A percentile compares a stretch with the other conserved stretches of the same genome.
Evolutionary conservation across 257 asterid species (phyloP).

Genomic region (Fraxinus pennsylvanica): DNA sequence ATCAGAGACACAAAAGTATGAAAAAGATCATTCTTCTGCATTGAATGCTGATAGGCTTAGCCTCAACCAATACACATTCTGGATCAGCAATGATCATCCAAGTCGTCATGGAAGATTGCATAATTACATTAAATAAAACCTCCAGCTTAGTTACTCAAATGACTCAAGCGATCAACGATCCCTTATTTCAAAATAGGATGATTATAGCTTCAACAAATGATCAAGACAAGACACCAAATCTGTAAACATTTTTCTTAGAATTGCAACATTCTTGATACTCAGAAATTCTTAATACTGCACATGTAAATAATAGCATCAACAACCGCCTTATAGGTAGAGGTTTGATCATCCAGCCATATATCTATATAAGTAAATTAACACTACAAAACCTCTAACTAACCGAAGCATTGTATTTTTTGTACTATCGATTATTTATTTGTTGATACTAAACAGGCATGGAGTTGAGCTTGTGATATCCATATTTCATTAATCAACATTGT

Average conservation of each 20-base stretch:
- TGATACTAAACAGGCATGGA: neutral
- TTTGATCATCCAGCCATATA: neutral
- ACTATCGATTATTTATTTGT: neutral
- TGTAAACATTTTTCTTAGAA: neutral
- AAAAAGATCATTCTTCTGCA: neutral
- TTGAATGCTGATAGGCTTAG: slow-evolving; percentile 10
- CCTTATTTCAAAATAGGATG: slow-evolving; percentile 3
- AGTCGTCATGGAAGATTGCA: neutral
- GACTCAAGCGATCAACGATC: neutral
- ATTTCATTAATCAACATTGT: neutral
- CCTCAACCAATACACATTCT: neutral
- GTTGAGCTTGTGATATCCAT: neutral
- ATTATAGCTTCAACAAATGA: neutral
- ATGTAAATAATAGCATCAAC: neutral
- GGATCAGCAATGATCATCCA: neutral
- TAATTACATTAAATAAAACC: neutral
- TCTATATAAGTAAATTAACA: neutral
- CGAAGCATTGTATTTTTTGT: too few species aligned
- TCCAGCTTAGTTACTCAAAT: neutral
- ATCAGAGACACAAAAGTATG: neutral
- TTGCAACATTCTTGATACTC: neutral
- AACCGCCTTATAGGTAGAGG: neutral
- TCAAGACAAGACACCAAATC: neutral
- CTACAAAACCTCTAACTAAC: neutral
- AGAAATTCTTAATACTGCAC: neutral